Evolutionary conservation across 1,284 basidiomycete species (phyloP), one percentile per base, ranked within the genome.

Genomic region (Acaromyces ingoldii): DNA sequence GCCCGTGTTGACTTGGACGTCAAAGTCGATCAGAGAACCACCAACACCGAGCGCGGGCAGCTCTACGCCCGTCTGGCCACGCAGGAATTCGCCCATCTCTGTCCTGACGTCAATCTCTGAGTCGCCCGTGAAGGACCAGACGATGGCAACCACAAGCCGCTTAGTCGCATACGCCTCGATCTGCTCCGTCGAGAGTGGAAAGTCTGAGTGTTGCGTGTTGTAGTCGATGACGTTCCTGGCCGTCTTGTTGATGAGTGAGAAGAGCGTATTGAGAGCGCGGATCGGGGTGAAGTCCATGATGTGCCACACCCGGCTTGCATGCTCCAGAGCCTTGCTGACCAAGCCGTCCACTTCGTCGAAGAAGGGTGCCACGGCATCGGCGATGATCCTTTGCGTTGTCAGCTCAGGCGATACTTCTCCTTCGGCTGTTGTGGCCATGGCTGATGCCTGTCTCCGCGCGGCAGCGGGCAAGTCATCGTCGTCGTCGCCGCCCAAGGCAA

Each of bases 41-140:
- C 90, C 91, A 5, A 83, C 81, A 1, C 64, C 65, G 13, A 76
- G 63, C 67, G 84, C 81, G 1, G 95, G 95, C 11, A 95, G 80
- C 67, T 97, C 92, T 58, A 97, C 85, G 37, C 87, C 90, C 1
- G 91, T 91, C 51, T 88, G 85, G 54, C 84, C 83, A 38, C 86
- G 81, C 29, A 99, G 78, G 77, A 88, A 91, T 55, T 91, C 86
- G 58, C 93, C 91, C 81, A 99, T 85, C 65, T 88, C 85, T 6
- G 89, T 86, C 22, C 95, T 87, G 48, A 89, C 79, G 57, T 92
- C 89, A 43, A 96, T 80, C 69, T 89, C 89, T 19, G 91, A 86
- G 71, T 99, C 96, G 30, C 96, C 96, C 26, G 91, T 89, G 76
- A 98, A 96, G 0, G 95, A 90, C 95, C 95, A 99, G 40, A 98